Conservation (phyloP, 495 filamentous ascomycete species). For the Xylaria flabelliformis region DNA sequence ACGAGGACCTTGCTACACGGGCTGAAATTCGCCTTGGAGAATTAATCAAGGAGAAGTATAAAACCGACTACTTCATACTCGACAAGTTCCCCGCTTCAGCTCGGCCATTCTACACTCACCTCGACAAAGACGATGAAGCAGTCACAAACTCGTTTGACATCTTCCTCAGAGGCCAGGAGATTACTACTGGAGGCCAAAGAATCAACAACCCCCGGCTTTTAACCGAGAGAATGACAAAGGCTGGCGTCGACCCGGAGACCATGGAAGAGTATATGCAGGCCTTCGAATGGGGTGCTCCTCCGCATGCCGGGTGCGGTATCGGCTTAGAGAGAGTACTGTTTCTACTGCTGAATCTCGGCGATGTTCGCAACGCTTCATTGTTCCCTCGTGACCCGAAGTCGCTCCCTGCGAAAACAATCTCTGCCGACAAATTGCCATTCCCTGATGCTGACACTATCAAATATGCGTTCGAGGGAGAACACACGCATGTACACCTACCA, state of each 20-base stretch:
- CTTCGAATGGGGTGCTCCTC: constrained; percentile 87
- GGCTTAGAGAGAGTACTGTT: constrained; percentile 88
- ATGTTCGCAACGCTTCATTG: constrained; percentile 85
- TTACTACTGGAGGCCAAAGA: constrained; percentile 89
- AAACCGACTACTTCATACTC: constrained; percentile 91
- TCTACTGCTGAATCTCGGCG: constrained; percentile 81
- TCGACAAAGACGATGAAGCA: constrained; percentile 72
- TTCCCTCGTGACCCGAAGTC: constrained; percentile 86
- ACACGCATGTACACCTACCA: constrained; percentile 63
- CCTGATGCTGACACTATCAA: constrained; percentile 77
- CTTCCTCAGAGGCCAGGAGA: constrained; percentile 93
- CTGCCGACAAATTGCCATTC: constrained; percentile 66
- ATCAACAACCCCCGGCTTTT: constrained; percentile 81
- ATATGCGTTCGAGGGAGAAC: constrained; percentile 54
- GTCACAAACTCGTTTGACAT: constrained; percentile 95
- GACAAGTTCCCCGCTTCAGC: constrained; percentile 90
- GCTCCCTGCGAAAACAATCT: constrained; percentile 61
- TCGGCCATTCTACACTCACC: constrained; percentile 94
- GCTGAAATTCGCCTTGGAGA: constrained; percentile 87
- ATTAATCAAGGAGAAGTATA: constrained; percentile 82
- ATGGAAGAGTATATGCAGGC: constrained; percentile 90
- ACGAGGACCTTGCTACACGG: constrained; percentile 82
- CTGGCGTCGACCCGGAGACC: constrained; percentile 72
- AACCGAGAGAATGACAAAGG: constrained; percentile 74
- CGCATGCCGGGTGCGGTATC: constrained; percentile 89